phyloP scores from a whole-genome alignment of 306 rosid genomes.

The Hippophae tibetana region DNA sequence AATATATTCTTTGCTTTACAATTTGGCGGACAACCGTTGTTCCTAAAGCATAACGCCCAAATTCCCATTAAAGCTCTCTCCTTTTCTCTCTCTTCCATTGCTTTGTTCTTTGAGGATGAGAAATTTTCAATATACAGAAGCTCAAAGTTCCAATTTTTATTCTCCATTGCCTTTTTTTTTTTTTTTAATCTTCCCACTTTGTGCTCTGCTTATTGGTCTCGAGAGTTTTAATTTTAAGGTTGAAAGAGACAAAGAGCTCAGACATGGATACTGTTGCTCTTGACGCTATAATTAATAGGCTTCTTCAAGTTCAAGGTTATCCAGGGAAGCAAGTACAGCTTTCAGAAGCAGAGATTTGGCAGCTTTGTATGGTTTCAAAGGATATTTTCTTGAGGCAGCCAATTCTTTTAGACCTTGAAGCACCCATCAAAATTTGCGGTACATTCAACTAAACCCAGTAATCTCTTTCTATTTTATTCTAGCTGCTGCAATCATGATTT shows the following conservation, averaged over 20 bases:
- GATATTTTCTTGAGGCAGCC: slow-evolving; percentile 70
- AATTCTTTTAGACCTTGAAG: slow-evolving; percentile 72
- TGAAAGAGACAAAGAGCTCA: slow-evolving; percentile 1
- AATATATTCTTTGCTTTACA: slow-evolving; percentile 26
- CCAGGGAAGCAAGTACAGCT: slow-evolving; percentile 70
- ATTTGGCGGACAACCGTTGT: slow-evolving; percentile 4
- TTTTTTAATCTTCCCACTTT: slow-evolving; percentile 2
- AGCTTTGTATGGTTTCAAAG: slow-evolving; percentile 63
- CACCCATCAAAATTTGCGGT: slow-evolving; percentile 90
- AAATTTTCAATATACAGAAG: not conserved
- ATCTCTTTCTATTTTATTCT: slow-evolving; percentile 9
- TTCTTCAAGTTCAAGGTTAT: slow-evolving; percentile 52
- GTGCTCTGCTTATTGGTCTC: slow-evolving; percentile 7
- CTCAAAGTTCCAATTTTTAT: slow-evolving; percentile 12
- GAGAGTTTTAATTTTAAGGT: slow-evolving; percentile 5
- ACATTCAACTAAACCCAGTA: slow-evolving; percentile 15
- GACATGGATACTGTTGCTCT: slow-evolving; percentile 59
- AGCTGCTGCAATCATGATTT: not conserved
- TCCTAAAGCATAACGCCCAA: slow-evolving; percentile 17
- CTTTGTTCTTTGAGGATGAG: slow-evolving; percentile 3
- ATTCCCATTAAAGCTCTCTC: slow-evolving; percentile 14
- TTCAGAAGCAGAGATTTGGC: slow-evolving; percentile 60
- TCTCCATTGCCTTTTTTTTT: slow-evolving; percentile 1
- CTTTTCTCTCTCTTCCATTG: not conserved
- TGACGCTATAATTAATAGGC: slow-evolving; percentile 54